Conservation (phyloP, 176 grass and related monocot genomes). For the Aegilops bicornis region DNA sequence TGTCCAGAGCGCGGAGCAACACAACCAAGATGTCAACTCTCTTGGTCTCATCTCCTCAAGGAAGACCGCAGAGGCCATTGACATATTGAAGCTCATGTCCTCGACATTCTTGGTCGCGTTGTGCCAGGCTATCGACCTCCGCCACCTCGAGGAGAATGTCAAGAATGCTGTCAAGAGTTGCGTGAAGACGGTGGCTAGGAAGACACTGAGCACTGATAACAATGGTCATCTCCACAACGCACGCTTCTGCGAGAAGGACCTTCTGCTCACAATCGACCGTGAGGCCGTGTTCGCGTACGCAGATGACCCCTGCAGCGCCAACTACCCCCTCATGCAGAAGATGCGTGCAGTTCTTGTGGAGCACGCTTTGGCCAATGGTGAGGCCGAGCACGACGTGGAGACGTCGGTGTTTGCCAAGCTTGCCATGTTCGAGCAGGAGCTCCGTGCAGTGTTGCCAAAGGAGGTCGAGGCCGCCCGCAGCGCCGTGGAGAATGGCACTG, state of each 20-base stretch:
- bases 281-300: constrained; percentile 72
- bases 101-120: constrained; percentile 76
- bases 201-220: constrained; percentile 43
- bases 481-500: constrained; percentile 51
- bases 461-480: constrained; percentile 51
- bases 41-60: constrained; percentile 80
- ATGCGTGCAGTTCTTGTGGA: constrained; percentile 66
- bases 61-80: constrained; percentile 80
- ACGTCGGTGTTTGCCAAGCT: constrained; percentile 86
- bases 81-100: constrained; percentile 90
- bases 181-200: constrained; percentile 52
- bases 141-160: constrained; percentile 81
- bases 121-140: constrained; percentile 72
- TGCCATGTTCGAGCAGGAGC: constrained; percentile 46
- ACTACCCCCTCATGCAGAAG: constrained; percentile 76
- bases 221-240: constrained; percentile 43
- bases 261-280: constrained; percentile 57
- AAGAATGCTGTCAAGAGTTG: constrained; percentile 56
- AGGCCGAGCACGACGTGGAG: constrained; percentile 39
- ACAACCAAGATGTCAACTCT: constrained; percentile 95
- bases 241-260: constrained; percentile 74
- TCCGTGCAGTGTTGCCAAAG: constrained; percentile 45
- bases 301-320: constrained; percentile 70
- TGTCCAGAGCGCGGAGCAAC: constrained; percentile 94
- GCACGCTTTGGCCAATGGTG: constrained; percentile 59